A percentile compares a stretch with the other conserved stretches of the same genome.
Evolutionary conservation across 768 basidiomycete genomes (phyloP).

Genomic region (Gymnopilus dilepis): DNA sequence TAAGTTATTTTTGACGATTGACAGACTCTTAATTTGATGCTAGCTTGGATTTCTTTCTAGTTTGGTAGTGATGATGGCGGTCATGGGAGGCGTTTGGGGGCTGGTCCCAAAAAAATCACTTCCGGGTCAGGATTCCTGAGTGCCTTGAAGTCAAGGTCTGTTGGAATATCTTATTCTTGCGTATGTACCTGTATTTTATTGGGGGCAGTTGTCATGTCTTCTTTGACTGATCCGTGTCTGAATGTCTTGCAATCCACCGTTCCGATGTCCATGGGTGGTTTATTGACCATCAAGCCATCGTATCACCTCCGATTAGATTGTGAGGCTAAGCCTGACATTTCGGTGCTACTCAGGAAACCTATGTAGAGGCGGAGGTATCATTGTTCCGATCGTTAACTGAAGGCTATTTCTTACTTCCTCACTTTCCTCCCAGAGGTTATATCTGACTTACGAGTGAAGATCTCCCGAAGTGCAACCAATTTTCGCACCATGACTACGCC

Average conservation of each 20-base stretch:
- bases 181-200: background rate
- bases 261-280: background rate
- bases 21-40: background rate
- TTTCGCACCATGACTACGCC: background rate
- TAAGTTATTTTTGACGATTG: slow-evolving; percentile 36
- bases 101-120: slow-evolving; percentile 41
- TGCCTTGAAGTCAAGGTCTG: background rate
- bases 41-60: slow-evolving; percentile 32
- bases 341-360: background rate
- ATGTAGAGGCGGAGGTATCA: background rate
- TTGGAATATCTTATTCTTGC: background rate
- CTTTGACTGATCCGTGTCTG: background rate
- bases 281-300: background rate
- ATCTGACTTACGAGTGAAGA: background rate
- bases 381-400: background rate
- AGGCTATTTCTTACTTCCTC: background rate
- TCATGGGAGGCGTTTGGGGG: slow-evolving; percentile 59
- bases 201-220: background rate
- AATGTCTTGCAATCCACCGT: background rate
- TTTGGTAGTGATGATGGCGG: slow-evolving; percentile 60
- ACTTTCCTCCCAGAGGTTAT: background rate
- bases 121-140: background rate
- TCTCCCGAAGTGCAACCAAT: background rate
- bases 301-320: background rate
- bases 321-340: background rate